Percentiles rank a stretch among this genome's conserved stretches.
These are phyloP conservation scores for Phytomonas sp. DNA, from an alignment of 208 protist genomes.

Conservation along the genomic window DNA sequence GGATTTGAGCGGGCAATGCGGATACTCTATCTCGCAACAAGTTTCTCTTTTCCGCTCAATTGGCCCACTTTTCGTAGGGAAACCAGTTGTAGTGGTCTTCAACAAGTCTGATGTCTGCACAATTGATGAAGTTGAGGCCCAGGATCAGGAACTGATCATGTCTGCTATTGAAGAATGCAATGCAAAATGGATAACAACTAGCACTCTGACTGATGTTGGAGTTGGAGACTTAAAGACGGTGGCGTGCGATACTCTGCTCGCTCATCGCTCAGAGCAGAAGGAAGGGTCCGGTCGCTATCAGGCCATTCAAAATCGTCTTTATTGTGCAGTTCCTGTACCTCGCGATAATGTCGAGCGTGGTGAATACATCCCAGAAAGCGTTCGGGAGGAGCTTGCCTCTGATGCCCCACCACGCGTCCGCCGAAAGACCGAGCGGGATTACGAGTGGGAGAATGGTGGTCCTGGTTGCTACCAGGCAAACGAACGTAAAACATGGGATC, in stretches of 20 bases:
- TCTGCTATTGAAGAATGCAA: constrained; percentile 69
- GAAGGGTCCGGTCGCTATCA: constrained; percentile 87
- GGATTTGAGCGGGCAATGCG: constrained; percentile 98
- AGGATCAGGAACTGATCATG: constrained; percentile 86
- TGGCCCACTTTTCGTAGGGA: constrained; percentile 98
- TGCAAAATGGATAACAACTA: constrained; percentile 90
- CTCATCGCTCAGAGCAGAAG: constrained; percentile 92
- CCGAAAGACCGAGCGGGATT: constrained; percentile 87
- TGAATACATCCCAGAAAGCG: constrained; percentile 71
- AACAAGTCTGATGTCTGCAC: constrained; percentile 98
- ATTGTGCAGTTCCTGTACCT: constrained; percentile 77
- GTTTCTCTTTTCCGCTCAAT: constrained; percentile 97
- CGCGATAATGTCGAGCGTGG: constrained; percentile 85
- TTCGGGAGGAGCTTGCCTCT: constrained; percentile 33
- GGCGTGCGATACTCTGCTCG: constrained; percentile 95
- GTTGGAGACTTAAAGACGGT: constrained; percentile 86
- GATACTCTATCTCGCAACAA: constrained; percentile 97
- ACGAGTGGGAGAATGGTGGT: constrained; percentile 90
- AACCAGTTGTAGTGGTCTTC: constrained; percentile 98
- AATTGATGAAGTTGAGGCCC: constrained; percentile 80
- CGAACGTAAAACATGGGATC: constrained; percentile 82
- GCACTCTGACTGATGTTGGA: constrained; percentile 93
- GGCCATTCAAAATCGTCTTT: constrained; percentile 89
- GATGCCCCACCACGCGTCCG: constrained; percentile 30
- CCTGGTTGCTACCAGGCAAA: constrained; percentile 89